A percentile compares a stretch with the other conserved stretches of the same genome.
Evolutionary conservation across 768 basidiomycete genomes (phyloP).

Genomic region (Podaxis sp.): DNA sequence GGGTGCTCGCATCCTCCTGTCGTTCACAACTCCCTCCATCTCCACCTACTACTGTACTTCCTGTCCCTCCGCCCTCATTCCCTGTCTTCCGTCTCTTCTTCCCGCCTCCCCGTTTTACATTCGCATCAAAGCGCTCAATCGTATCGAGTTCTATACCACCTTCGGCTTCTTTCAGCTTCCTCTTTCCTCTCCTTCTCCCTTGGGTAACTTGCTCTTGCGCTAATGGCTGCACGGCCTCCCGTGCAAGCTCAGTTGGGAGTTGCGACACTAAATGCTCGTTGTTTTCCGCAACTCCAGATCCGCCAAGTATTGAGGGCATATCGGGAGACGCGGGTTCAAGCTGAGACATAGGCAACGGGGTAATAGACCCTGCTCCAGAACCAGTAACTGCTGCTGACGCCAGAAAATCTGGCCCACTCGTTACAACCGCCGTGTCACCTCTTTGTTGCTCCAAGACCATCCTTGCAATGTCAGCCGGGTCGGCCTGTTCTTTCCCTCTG

Average conservation of each 20-base stretch:
- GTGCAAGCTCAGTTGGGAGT: not conserved
- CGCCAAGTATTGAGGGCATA: not conserved
- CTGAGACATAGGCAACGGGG: no score
- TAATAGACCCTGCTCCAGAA: not conserved
- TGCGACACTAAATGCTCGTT: not conserved
- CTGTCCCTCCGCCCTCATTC: not conserved
- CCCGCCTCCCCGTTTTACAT: no score
- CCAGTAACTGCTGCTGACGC: not conserved
- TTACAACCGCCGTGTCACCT: not conserved
- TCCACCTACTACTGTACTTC: not conserved
- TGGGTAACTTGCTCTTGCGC: not conserved
- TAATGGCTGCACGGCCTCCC: not conserved
- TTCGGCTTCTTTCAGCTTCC: slow-evolving; percentile 12
- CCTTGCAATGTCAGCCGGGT: not conserved
- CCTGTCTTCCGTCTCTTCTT: not conserved
- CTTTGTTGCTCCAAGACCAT: not conserved
- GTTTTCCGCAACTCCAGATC: not conserved
- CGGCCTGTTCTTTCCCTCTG: slow-evolving; percentile 13
- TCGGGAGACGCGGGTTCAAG: no score
- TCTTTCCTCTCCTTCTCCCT: not conserved
- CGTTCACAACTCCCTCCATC: not conserved
- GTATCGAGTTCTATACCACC: not conserved
- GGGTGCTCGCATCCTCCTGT: not conserved
- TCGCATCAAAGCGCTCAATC: no score
- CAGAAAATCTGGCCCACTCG: not conserved